Conservation (phyloP, 768 basidiomycete genomes). For the Leccinum variicolor region DNA sequence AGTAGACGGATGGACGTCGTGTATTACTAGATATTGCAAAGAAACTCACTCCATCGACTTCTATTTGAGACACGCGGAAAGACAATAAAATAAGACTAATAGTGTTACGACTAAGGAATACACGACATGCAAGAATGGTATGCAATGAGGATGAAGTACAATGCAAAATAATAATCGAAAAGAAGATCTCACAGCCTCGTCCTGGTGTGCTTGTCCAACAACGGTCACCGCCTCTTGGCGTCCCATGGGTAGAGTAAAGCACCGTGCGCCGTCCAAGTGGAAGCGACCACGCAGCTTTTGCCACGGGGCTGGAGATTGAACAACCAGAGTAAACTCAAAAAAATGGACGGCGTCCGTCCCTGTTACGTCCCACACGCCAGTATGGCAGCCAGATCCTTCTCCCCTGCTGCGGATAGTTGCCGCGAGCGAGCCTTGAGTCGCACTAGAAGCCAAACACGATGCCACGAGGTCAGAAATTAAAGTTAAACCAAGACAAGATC, state of each 20-base stretch:
- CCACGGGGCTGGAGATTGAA: neutral
- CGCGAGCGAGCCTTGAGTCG: constrained; percentile 87
- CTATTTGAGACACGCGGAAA: neutral
- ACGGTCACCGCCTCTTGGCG: constrained; percentile 21
- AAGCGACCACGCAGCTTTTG: constrained; percentile 3
- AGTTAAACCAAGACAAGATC: constrained; percentile 11
- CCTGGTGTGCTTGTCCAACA: constrained; percentile 2
- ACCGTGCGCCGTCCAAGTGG: neutral
- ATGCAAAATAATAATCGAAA: constrained; percentile 8
- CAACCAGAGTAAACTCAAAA: neutral
- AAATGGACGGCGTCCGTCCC: neutral
- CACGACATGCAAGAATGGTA: constrained; percentile 14
- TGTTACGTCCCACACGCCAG: constrained; percentile 39
- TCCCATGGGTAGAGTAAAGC: constrained; percentile 21
- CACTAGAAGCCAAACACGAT: constrained; percentile 44
- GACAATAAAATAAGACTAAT: neutral
- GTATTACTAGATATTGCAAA: constrained; percentile 18
- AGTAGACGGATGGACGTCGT: constrained; percentile 42
- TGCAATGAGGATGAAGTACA: constrained; percentile 25
- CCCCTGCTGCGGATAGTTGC: constrained; percentile 80
- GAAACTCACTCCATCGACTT: neutral
- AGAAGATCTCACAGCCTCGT: constrained; percentile 2
- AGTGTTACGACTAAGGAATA: constrained; percentile 2
- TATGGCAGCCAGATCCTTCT: constrained; percentile 78
- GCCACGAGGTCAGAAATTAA: constrained; percentile 8